Conservation (phyloP, 2,329 filamentous ascomycete genomes). For the Ilyonectria destructans region DNA sequence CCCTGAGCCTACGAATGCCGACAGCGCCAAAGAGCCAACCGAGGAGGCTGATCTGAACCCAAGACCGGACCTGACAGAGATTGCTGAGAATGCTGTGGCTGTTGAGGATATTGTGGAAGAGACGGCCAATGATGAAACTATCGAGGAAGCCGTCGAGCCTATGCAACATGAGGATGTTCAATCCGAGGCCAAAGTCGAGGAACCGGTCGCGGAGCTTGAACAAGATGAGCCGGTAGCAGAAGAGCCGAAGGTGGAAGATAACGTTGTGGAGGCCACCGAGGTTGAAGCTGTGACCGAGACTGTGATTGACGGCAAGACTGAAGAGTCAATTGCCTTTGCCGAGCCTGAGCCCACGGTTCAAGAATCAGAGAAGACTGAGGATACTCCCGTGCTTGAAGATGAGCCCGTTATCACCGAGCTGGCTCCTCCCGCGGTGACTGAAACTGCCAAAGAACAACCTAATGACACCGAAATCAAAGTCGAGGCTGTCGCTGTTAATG, state of each 20-base stretch:
- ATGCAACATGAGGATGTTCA: slow-evolving; percentile 17
- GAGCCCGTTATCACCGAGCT: not conserved
- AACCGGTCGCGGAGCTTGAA: slow-evolving; percentile 30
- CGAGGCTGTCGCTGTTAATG: slow-evolving; percentile 31
- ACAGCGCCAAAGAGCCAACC: slow-evolving; percentile 28
- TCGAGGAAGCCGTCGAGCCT: slow-evolving; percentile 37
- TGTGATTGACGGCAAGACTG: slow-evolving; percentile 5
- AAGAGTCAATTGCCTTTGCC: not conserved
- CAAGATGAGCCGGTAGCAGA: slow-evolving; percentile 26
- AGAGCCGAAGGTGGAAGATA: slow-evolving; percentile 23
- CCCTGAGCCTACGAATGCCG: slow-evolving; percentile 30
- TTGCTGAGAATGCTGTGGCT: slow-evolving; percentile 5
- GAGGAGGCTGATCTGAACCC: slow-evolving; percentile 27
- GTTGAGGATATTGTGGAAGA: slow-evolving; percentile 32
- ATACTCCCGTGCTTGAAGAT: not conserved
- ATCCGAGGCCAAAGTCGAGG: slow-evolving; percentile 24
- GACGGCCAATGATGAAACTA: slow-evolving; percentile 31
- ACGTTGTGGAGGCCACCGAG: slow-evolving; percentile 15
- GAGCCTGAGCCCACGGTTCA: not conserved
- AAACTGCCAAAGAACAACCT: not conserved
- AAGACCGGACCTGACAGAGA: not conserved
- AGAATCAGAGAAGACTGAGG: slow-evolving; percentile 5
- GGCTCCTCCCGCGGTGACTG: not conserved
- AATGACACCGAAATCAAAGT: slow-evolving; percentile 24
- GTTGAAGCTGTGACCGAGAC: slow-evolving; percentile 2